Evolutionary conservation across 2,329 filamentous ascomycete genomes (phyloP), one percentile per base, ranked within the genome.

Genomic region (Calonectria hawksworthii): DNA sequence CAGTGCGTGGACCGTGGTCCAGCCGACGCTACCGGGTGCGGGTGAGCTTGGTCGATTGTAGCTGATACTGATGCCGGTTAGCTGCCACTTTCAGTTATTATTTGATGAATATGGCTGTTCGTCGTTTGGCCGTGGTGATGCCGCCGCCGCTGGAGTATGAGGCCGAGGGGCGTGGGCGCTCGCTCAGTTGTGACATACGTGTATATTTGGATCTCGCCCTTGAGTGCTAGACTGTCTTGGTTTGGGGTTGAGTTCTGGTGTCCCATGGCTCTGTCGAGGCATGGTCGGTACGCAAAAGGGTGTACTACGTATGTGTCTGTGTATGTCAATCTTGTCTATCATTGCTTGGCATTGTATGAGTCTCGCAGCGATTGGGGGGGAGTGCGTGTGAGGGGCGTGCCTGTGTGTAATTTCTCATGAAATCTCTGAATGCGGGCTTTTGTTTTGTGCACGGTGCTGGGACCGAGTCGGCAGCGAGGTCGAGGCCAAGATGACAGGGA

Each of bases 11-110:
- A 75, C 75, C 61, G 70, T 75, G 75, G 73, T 70, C 78, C 75
- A 81, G 68, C 77, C 78, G 77, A 80, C 77, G 78, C 78, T 80
- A 81, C 77, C 67, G 73, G 70, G 75, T 72, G 80, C 67, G 77
- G 80, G 77, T 80, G 56, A 79, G 78, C 71, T 74, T 56, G 50
- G 72, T 56, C 72, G 65, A 74, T 80, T 73, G 77, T 80, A 61
- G 68, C 75, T 79, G 75, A 70, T 79, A 78, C 75, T 74, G 75
- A 59, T 70, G 54, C 30, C 66, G 66, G 70, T 26, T 65, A 65
- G 38, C 67, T 77, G 67, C 72, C 67, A 76, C 73, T 80, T 78
- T 70, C 56, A 59, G 56, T 59, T 65, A 50, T 65, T 61, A 51
- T 70, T 70, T 73, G 67, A 67, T 70, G 72, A 70, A 70, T 70